Evolutionary conservation across 805 yeast species (phyloP), one percentile per base, ranked within the genome.

Genomic region (baker's yeast (Saccharomyces cerevisiae)): DNA sequence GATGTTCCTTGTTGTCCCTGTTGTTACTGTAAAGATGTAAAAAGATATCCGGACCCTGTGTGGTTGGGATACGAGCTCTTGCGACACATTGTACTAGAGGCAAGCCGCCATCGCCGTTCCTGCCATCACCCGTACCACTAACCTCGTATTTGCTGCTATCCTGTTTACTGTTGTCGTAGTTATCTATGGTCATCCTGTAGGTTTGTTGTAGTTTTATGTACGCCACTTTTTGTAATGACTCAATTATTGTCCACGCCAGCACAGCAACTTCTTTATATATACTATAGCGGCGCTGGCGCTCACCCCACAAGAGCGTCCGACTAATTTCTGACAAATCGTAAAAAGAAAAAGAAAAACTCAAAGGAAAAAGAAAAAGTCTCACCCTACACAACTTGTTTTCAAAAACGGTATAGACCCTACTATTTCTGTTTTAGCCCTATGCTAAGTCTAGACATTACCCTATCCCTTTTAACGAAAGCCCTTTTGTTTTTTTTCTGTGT

Each of bases 51-150:
- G 95, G 90, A 2, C 97, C 98, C 52, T 84, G 83, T 1, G 96
- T 90, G 3, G 99, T 94, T 50, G 99, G 99, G 53, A 94, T 92
- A 56, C 99, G 77, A 2, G 99, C 99, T 52, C 99, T 77, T 4
- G 96, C 96, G 51, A 89, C 80, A 70, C 99, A 94, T 63, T 80
- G 79, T 11, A 94, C 98, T 27, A 68, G 61, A 1, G 98, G 98
- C 57, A 92, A 73, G 11, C 54, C 43, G 24, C n/a, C 46, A 14
- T 49, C 46, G 10, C 14, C 46, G 10, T 24, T 26, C 21, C 17
- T 26, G 6, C 29, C 46, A 3, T 6, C 27, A 14, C 28, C 21
- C 26, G 10, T n/a, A 36, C 17, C 47, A 13, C 52, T 10, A 8
- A 22, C 27, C 29, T 48, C 41, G 11, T 31, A 10, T 2, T 48